Conservation (phyloP, 192 early-diverging fungal genomes). For the Mortierella hygrophila region DNA sequence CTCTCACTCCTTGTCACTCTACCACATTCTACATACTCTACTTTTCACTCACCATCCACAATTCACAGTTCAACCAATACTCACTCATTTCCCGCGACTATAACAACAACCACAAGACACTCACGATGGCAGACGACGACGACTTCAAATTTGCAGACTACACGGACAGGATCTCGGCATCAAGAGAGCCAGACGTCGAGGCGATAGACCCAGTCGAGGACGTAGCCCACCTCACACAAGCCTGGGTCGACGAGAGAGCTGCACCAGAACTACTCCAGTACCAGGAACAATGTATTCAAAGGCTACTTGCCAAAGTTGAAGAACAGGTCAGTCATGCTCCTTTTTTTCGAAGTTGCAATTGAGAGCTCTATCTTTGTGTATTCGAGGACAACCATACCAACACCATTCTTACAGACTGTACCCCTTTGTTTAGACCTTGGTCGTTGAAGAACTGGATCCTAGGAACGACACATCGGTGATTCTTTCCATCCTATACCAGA, state of each 20-base stretch:
- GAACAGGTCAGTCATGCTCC: conserved; percentile 59
- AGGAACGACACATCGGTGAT: conserved; percentile 63
- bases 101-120: neutral
- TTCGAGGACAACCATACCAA: neutral
- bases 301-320: conserved; percentile 67
- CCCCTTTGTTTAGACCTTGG: conserved; percentile 34
- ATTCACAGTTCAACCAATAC: neutral
- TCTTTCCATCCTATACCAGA: conserved; percentile 68
- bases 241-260: conserved; percentile 79
- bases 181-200: conserved; percentile 14
- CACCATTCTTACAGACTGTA: neutral
- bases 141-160: conserved; percentile 7
- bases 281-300: conserved; percentile 54
- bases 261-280: conserved; percentile 75
- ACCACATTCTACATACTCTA: neutral
- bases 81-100: neutral
- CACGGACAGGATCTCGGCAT: conserved; percentile 23
- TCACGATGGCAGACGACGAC: conserved; percentile 18
- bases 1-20: too few species aligned
- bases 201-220: conserved; percentile 41
- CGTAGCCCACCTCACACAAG: conserved; percentile 61
- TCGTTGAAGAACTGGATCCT: conserved; percentile 47
- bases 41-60: too few species aligned
- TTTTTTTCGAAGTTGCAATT: neutral
- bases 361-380: neutral